Conservation (phyloP, 768 basidiomycete species). For the Calocera cornea region DNA sequence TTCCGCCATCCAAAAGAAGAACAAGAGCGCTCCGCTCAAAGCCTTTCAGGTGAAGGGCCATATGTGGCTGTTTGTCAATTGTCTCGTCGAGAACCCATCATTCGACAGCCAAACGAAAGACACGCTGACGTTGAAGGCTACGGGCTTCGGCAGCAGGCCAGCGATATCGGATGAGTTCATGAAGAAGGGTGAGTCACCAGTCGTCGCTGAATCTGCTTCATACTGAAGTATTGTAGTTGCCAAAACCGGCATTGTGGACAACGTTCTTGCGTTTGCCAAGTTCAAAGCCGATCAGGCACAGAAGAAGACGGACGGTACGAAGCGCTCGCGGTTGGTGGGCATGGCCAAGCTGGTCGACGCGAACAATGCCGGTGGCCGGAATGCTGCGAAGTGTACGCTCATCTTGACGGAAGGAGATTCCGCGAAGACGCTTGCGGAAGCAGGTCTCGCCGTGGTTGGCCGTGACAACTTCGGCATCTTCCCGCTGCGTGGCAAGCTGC, state of each 20-base stretch:
- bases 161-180: conserved; percentile 78
- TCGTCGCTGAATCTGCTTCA: not conserved
- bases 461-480: conserved; percentile 97
- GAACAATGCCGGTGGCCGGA: conserved; percentile 84
- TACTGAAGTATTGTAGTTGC: conserved; percentile 37
- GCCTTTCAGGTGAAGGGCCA: conserved; percentile 89
- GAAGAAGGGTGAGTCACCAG: conserved; percentile 62
- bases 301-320: conserved; percentile 89
- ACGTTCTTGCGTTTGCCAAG: conserved; percentile 89
- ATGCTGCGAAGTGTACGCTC: conserved; percentile 73
- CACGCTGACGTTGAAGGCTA: conserved; percentile 68
- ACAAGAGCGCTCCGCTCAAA: conserved; percentile 91
- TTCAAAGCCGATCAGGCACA: conserved; percentile 92
- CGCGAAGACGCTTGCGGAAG: conserved; percentile 90
- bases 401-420: conserved; percentile 99
- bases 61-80: conserved; percentile 96
- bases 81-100: conserved; percentile 90
- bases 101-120: conserved; percentile 99
- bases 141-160: conserved; percentile 77
- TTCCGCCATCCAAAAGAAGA: conserved; percentile 82
- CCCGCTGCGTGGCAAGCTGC: conserved; percentile 87
- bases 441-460: conserved; percentile 87
- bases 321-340: conserved; percentile 72
- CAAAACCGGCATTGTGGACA: conserved; percentile 82
- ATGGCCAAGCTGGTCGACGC: conserved; percentile 91